Evolutionary conservation across 2,329 filamentous ascomycete genomes (phyloP).

Genomic region (Remersonia thermophila): DNA sequence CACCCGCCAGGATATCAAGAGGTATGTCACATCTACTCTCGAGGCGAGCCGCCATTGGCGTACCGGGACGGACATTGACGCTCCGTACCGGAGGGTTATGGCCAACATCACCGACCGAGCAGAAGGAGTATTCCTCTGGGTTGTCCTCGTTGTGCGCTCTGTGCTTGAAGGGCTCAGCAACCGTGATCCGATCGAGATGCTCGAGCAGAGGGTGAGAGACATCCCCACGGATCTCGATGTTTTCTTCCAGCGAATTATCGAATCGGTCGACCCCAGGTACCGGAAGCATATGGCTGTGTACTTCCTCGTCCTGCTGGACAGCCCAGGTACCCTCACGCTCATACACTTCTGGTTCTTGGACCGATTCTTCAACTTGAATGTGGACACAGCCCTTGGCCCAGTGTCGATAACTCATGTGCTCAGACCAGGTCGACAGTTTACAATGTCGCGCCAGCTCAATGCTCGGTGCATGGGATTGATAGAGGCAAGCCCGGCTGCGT

Average conservation of each 20-base stretch:
- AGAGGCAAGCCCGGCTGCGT: no score
- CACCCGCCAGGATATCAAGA: neutral
- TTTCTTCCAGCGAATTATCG: neutral
- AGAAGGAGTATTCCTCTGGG: neutral
- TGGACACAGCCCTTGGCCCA: no score
- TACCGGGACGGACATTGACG: neutral
- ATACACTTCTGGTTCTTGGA: no score
- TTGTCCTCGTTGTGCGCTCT: neutral
- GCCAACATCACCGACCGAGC: neutral
- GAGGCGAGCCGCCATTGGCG: neutral
- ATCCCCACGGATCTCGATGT: neutral
- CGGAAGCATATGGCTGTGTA: no score
- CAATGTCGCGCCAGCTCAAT: no score
- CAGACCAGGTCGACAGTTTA: no score
- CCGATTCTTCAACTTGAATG: no score
- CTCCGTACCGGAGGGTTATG: neutral
- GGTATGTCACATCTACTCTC: neutral
- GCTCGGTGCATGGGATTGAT: no score
- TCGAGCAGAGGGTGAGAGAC: neutral
- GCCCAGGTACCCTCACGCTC: no score
- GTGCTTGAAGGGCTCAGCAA: neutral
- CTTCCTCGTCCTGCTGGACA: no score
- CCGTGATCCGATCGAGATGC: neutral
- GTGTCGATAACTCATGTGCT: no score
- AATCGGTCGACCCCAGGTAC: no score